Evolutionary conservation across 805 yeast genomes (phyloP).

Genomic region (Pichia thaimueangensis): DNA sequence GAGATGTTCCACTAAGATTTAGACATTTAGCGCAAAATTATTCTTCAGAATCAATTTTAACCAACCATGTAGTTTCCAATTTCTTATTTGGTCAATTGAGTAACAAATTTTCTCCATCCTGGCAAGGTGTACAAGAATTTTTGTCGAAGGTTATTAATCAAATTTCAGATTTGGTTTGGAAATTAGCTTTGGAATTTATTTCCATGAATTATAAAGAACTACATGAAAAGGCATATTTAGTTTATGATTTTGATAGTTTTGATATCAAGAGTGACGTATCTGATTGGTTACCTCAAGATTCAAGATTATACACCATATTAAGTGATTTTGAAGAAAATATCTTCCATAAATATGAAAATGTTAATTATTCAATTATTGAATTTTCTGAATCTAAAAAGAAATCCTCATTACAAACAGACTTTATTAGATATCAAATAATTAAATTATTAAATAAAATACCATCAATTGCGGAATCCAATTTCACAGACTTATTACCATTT

Average conservation of each 20-base stretch:
- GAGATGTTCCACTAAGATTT: conserved; percentile 68
- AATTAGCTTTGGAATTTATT: conserved; percentile 35
- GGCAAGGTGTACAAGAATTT: conserved; percentile 68
- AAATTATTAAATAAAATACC: conserved; percentile 56
- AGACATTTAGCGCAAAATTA: conserved; percentile 49
- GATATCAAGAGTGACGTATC: conserved; percentile 12
- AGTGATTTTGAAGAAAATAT: conserved; percentile 21
- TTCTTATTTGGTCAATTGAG: conserved; percentile 66
- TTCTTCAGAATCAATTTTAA: conserved; percentile 24
- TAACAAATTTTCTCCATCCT: conserved; percentile 74
- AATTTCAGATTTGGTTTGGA: conserved; percentile 49
- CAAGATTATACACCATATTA: conserved; percentile 38
- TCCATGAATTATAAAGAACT: conserved; percentile 16
- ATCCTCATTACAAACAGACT: conserved; percentile 33
- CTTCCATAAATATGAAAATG: conserved; percentile 30
- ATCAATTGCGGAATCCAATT: conserved; percentile 59
- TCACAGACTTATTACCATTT: conserved; percentile 50
- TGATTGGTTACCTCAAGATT: conserved; percentile 40
- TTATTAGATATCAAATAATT: conserved; percentile 50
- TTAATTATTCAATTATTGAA: conserved; percentile 33
- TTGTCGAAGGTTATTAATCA: conserved; percentile 42
- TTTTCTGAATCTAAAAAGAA: conserved; percentile 33
- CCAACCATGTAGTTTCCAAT: conserved; percentile 34
- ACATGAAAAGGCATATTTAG: conserved; percentile 17
- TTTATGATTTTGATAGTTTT: conserved; percentile 13